Conservation (phyloP, 208 protist species). For the Wallacemonas collosoma region DNA sequence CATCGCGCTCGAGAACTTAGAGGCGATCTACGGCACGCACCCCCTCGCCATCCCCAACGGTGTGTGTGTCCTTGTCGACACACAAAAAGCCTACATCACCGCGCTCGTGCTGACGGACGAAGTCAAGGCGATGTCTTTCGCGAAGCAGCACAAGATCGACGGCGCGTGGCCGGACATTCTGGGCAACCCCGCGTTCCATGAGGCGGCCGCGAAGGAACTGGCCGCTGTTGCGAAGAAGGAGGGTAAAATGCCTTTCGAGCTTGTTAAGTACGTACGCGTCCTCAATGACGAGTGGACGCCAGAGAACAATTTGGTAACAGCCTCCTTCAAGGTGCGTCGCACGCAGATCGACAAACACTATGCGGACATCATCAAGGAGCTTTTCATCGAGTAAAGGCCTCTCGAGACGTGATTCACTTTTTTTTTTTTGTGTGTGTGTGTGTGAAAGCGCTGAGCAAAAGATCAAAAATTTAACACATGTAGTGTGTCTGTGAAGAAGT, state of each 20-base stretch:
- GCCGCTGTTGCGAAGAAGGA: slow-evolving; percentile 41
- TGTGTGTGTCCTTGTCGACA: slow-evolving; percentile 66
- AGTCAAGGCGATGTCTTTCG: slow-evolving; percentile 53
- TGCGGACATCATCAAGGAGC: slow-evolving; percentile 50
- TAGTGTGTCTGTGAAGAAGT: no score
- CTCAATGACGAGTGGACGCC: slow-evolving; percentile 85
- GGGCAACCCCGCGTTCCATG: slow-evolving; percentile 31
- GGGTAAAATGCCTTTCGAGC: slow-evolving; percentile 74
- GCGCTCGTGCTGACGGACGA: slow-evolving; percentile 73
- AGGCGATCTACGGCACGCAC: slow-evolving; percentile 69
- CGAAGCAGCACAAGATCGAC: slow-evolving; percentile 31
- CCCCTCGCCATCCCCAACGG: slow-evolving; percentile 57
- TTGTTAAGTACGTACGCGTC: slow-evolving; percentile 48
- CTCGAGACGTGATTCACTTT: neutral
- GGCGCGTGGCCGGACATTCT: slow-evolving; percentile 46
- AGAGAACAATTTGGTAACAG: slow-evolving; percentile 82
- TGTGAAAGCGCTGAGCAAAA: neutral
- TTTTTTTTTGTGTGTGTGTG: slow-evolving; percentile 3
- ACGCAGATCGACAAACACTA: slow-evolving; percentile 66
- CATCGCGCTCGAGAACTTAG: slow-evolving; percentile 82
- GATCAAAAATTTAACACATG: no score
- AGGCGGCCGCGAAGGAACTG: slow-evolving; percentile 32
- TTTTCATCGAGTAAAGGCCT: slow-evolving; percentile 46
- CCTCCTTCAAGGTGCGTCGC: slow-evolving; percentile 80
- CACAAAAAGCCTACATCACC: slow-evolving; percentile 56